A percentile compares a stretch with the other conserved stretches of the same genome.
Evolutionary conservation across 176 grass and related monocot genomes (phyloP).

Genomic region (Ensete ventricosum): DNA sequence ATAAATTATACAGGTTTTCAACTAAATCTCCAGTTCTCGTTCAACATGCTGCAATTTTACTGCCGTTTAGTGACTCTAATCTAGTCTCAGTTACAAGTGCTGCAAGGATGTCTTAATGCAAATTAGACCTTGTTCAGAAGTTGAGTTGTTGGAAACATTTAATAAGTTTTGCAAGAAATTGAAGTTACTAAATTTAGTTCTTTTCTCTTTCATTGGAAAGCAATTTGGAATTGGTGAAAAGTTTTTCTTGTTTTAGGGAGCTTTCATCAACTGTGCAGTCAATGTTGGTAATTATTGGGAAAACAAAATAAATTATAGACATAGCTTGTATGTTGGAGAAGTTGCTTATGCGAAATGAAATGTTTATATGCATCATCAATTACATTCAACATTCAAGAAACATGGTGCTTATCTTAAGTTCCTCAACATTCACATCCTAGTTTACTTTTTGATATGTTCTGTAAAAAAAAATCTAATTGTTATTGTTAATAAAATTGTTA

Average conservation of each 20-base stretch:
- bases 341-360: neutral
- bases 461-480: neutral
- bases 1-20: neutral
- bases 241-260: neutral
- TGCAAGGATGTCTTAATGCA: too few relatives aligned
- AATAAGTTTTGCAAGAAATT: too few relatives aligned
- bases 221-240: neutral
- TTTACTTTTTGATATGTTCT: neutral
- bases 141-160: too few relatives aligned
- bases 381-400: too few relatives aligned
- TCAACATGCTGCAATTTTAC: too few relatives aligned
- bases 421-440: neutral
- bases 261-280: neutral
- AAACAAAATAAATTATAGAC: neutral
- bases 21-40: neutral
- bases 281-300: neutral
- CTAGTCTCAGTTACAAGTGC: too few relatives aligned
- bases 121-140: too few relatives aligned
- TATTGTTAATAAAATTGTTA: neutral
- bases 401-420: too few relatives aligned
- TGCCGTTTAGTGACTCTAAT: too few relatives aligned
- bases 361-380: too few relatives aligned
- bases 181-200: too few relatives aligned
- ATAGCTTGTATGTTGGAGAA: neutral
- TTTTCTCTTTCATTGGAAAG: neutral